Evolutionary conservation across 805 yeast species (phyloP), one percentile per base, ranked within the genome.

Genomic region (Huiozyma naganishii): DNA sequence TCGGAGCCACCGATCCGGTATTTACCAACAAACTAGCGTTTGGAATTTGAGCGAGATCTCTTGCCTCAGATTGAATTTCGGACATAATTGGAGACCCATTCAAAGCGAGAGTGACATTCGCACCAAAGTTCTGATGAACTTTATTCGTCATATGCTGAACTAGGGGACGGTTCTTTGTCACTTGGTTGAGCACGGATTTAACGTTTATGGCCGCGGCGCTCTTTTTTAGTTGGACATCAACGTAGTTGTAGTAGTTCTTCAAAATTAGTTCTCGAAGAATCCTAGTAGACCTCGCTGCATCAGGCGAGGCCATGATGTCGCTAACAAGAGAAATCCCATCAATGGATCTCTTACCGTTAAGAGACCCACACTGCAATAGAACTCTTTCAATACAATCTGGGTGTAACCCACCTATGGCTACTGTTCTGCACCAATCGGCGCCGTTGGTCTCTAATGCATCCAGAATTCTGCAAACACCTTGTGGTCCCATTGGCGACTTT

Each of bases 311-410:
- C 80, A 87, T 83, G 9, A 86, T 80, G 51, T 86, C 82, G 6
- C 95, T 84, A 2, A 89, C 97, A 10, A 88, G 80, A 2, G 95
- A 92, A 10, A 84, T 77, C n/a, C 97, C 97, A 56, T 84, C 84
- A 7, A 83, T 58, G 0, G 67, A 57, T 43, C 66, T 53, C 40
- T 59, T 61, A 6, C 73, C 78, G 3, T 72, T 69, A 6, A 69
- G 45, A 1, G 69, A 58, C 23, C 76, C 67, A 43, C 61, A 52
- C 36, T 76, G 73, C 43, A 68, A 72, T 42, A 82, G 52, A 1
- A 82, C 83, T 29, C 76, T 67, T 7, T 73, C 70, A 3, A 78
- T 74, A 55, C 86, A 87, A 6, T 67, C 53, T 7, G 75, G 74
- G 51, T 83, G 83, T 42, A 83, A 66, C 0, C 95, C 95, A 13